Evolutionary conservation across 148 eudicot species (phyloP).

Genomic region (Dianthus caryophyllus): DNA sequence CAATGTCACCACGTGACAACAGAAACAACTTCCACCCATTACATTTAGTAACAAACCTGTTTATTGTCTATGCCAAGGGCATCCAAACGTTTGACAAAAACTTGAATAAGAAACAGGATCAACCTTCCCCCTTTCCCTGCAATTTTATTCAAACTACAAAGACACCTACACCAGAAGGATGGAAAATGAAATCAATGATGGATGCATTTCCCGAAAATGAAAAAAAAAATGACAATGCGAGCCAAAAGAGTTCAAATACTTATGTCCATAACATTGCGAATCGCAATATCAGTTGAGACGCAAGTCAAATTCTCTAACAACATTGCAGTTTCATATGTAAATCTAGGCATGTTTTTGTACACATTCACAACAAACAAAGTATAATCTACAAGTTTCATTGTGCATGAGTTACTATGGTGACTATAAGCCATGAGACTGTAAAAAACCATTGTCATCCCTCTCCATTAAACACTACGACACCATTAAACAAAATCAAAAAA

Average conservation of each 20-base stretch:
- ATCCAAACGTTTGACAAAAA: constrained; percentile 82
- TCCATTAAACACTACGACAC: background rate
- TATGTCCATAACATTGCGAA: background rate
- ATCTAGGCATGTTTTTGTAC: background rate
- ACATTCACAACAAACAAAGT: background rate
- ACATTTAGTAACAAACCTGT: constrained; percentile 46
- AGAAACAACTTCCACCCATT: background rate
- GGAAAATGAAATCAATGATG: background rate
- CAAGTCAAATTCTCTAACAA: background rate
- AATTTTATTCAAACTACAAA: constrained; percentile 77
- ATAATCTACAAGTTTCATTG: background rate
- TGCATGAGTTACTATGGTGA: background rate
- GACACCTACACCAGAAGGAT: constrained; percentile 53
- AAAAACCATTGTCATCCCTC: constrained; percentile 5
- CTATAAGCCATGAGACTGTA: background rate
- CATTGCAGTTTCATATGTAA: background rate
- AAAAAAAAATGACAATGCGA: background rate
- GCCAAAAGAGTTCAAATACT: background rate
- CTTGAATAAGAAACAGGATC: constrained; percentile 72
- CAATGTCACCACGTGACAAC: background rate
- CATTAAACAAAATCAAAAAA: background rate
- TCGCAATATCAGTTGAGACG: background rate
- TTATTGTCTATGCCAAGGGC: constrained; percentile 67
- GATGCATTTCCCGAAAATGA: background rate
- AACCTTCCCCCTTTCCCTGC: constrained; percentile 73